These are phyloP conservation scores for Fusarium begoniae DNA, from an alignment of 2,329 filamentous ascomycete species.

Conservation along the genomic window DNA sequence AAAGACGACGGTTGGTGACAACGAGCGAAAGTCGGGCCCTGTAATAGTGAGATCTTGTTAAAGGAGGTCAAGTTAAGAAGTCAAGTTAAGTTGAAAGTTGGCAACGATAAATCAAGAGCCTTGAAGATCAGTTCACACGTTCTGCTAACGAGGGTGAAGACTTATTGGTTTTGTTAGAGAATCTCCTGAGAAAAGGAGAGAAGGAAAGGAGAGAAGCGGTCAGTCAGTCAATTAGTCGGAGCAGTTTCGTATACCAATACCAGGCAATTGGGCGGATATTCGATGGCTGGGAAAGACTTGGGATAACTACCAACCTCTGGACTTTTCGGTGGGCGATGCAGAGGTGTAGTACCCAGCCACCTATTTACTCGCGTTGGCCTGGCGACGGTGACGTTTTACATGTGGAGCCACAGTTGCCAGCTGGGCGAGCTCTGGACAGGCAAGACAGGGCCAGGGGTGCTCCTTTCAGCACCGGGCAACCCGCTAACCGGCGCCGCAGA, in stretches of 20 bases:
- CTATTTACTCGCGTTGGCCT: constrained; percentile 42
- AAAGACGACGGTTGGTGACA: constrained; percentile 35
- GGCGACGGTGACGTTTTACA: constrained; percentile 37
- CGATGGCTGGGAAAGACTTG: constrained; percentile 40
- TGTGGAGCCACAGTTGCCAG: constrained; percentile 17
- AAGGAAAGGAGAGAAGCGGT: constrained; percentile 31
- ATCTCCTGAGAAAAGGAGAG: constrained; percentile 22
- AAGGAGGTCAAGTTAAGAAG: constrained; percentile 8
- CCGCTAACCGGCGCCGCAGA: constrained; percentile 23
- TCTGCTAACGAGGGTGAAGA: constrained; percentile 37
- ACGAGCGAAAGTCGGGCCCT: constrained; percentile 41
- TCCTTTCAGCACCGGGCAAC: constrained; percentile 36
- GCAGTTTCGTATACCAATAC: constrained; percentile 29
- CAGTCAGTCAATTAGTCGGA: constrained; percentile 26
- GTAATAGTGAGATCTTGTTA: constrained; percentile 37
- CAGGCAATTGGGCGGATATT: constrained; percentile 32
- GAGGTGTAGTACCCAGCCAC: constrained; percentile 37
- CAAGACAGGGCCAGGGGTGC: neutral
- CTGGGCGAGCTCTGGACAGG: neutral
- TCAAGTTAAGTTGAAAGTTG: constrained; percentile 2
- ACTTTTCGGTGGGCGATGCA: constrained; percentile 35
- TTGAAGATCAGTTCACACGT: constrained; percentile 40
- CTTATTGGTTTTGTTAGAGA: constrained; percentile 34
- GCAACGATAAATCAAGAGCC: constrained; percentile 14
- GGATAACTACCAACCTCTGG: constrained; percentile 35